Conservation (phyloP, 345 rosid species). For the Camelina neglecta region DNA sequence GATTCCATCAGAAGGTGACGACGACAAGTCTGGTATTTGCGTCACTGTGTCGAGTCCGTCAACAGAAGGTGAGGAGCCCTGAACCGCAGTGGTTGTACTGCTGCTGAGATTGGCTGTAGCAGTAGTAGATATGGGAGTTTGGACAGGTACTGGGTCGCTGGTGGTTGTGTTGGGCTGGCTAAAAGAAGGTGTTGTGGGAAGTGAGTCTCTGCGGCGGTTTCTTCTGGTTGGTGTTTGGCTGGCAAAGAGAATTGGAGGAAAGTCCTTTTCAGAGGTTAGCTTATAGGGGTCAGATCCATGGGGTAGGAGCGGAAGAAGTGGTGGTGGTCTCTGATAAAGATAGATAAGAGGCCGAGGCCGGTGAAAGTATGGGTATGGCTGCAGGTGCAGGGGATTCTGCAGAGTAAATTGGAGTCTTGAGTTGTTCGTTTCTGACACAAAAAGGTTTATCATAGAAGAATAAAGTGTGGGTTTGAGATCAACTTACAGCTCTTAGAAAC, state of each 20-base stretch:
- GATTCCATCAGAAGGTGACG: background rate
- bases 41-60: slow-evolving; percentile 1
- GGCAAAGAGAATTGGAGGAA: slow-evolving; percentile 5
- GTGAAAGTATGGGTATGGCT: slow-evolving; percentile 2
- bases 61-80: slow-evolving; percentile 24
- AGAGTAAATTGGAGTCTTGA: slow-evolving; percentile 1
- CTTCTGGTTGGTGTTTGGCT: slow-evolving; percentile 26
- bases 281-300: slow-evolving; percentile 6
- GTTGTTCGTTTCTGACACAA: slow-evolving; percentile 15
- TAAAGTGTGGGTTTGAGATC: slow-evolving; percentile 13
- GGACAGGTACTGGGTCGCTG: slow-evolving; percentile 16
- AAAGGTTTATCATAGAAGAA: background rate
- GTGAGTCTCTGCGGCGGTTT: slow-evolving; percentile 6
- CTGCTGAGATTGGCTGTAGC: slow-evolving; percentile 8
- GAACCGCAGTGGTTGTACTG: background rate
- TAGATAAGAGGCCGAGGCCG: slow-evolving; percentile 13
- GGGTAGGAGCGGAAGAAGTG: slow-evolving; percentile 6
- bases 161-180: slow-evolving; percentile 26
- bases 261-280: background rate
- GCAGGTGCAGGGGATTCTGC: slow-evolving; percentile 17
- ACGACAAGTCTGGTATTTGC: slow-evolving; percentile 1
- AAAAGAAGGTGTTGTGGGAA: slow-evolving; percentile 34
- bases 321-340: slow-evolving; percentile 11
- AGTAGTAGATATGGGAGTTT: slow-evolving; percentile 17
- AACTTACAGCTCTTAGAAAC: slow-evolving; percentile 31